These are phyloP conservation scores for Yarrowia divulgata DNA, from an alignment of 805 yeast species.

Conservation along the genomic window DNA sequence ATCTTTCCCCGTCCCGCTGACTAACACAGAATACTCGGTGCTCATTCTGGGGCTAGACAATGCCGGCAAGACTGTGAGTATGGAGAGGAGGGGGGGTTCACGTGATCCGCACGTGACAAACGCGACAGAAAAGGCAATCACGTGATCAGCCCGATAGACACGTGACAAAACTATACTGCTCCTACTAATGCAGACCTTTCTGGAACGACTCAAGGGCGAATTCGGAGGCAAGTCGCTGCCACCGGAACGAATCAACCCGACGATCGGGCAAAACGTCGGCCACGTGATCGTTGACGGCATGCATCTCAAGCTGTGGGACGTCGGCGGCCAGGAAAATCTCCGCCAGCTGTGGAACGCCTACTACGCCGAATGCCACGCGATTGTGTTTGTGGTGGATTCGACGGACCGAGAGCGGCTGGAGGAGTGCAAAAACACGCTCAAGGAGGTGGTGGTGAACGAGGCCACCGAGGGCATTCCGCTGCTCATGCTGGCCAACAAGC, in stretches of 20 bases:
- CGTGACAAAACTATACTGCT: too few species aligned
- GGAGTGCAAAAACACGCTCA: slow-evolving; percentile 76
- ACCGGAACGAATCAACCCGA: slow-evolving; percentile 77
- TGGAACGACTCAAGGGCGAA: slow-evolving; percentile 68
- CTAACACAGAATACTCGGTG: slow-evolving; percentile 65
- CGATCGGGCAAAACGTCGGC: slow-evolving; percentile 87
- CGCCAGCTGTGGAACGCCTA: slow-evolving; percentile 88
- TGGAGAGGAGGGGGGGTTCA: slow-evolving; percentile 45
- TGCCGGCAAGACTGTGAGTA: slow-evolving; percentile 82
- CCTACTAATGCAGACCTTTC: slow-evolving; percentile 55
- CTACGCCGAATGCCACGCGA: slow-evolving; percentile 85
- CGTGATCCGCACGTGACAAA: too few species aligned
- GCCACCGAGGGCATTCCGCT: slow-evolving; percentile 81
- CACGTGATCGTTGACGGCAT: slow-evolving; percentile 53
- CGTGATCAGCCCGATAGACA: too few species aligned
- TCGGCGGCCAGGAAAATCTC: slow-evolving; percentile 92
- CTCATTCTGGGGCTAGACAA: slow-evolving; percentile 90
- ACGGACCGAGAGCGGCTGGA: slow-evolving; percentile 82
- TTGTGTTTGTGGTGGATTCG: slow-evolving; percentile 90
- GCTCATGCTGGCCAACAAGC: slow-evolving; percentile 94
- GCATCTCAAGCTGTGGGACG: slow-evolving; percentile 86
- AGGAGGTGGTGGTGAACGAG: slow-evolving; percentile 62
- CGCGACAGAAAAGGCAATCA: too few species aligned
- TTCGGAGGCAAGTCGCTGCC: slow-evolving; percentile 54
- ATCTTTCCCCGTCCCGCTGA: neutral